A percentile compares a stretch with the other conserved stretches of the same genome.
phyloP scores from a whole-genome alignment of 371 early-diverging fungal species.

The Umbelopsis sp. region DNA sequence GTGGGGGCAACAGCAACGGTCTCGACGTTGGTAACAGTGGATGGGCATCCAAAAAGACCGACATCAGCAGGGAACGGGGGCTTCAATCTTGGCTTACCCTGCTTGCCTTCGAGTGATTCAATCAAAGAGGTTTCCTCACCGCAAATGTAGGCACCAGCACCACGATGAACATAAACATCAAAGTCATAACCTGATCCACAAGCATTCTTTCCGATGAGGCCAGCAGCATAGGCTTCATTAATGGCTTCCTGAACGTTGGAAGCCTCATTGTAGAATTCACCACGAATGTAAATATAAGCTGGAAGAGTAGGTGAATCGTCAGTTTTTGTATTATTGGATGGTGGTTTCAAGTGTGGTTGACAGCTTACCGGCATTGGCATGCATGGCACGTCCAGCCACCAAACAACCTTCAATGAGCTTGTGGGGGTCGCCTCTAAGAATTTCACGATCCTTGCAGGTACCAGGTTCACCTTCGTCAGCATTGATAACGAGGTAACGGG shows the following conservation, averaged over 20 bases:
- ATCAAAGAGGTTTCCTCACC: slow-evolving; percentile 98
- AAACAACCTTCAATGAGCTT: slow-evolving; percentile 97
- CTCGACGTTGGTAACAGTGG: slow-evolving; percentile 98
- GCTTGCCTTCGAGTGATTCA: slow-evolving; percentile 97
- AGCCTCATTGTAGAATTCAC: slow-evolving; percentile 98
- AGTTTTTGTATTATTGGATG: no score
- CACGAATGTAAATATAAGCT: slow-evolving; percentile 98
- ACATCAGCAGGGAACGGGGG: slow-evolving; percentile 99
- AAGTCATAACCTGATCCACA: slow-evolving; percentile 96
- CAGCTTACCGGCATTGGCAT: slow-evolving; percentile 84
- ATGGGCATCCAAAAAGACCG: slow-evolving; percentile 97
- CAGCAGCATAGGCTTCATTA: slow-evolving; percentile 92
- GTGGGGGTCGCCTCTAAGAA: slow-evolving; percentile 97
- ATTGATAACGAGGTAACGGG: slow-evolving; percentile 95
- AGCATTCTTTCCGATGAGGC: slow-evolving; percentile 97
- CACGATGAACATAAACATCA: slow-evolving; percentile 96
- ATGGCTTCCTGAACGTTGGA: slow-evolving; percentile 94
- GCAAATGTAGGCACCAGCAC: slow-evolving; percentile 98
- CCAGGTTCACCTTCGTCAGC: slow-evolving; percentile 99
- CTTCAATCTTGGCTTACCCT: slow-evolving; percentile 97
- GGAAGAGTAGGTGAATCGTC: background rate
- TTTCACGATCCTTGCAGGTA: slow-evolving; percentile 99
- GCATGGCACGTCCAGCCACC: slow-evolving; percentile 96
- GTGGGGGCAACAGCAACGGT: slow-evolving; percentile 98
- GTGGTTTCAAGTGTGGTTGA: no score